Conservation (phyloP, 2,329 filamentous ascomycete species). For the Neurospora sp. region DNA sequence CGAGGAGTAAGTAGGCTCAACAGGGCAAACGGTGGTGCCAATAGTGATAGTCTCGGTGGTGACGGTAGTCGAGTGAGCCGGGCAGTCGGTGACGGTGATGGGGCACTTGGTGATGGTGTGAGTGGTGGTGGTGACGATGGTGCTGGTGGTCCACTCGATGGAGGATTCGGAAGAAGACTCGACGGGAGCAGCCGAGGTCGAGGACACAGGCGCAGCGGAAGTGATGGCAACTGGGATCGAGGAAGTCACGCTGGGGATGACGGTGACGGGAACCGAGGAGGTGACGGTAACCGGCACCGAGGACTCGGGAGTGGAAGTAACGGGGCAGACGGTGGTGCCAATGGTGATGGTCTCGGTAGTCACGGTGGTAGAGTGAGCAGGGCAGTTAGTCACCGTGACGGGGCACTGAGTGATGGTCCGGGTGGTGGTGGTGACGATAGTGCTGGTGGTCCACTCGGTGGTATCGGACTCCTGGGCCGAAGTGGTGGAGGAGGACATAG, state of each 20-base stretch:
- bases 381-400: slow-evolving; percentile 24
- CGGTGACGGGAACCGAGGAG: not conserved
- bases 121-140: slow-evolving; percentile 12
- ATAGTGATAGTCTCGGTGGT: slow-evolving; percentile 13
- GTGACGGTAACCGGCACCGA: not conserved
- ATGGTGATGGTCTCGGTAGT: not conserved
- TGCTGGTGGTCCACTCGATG: slow-evolving; percentile 12
- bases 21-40: slow-evolving; percentile 17
- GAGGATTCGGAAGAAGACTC: slow-evolving; percentile 4
- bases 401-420: slow-evolving; percentile 15
- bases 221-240: not conserved
- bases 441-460: slow-evolving; percentile 27
- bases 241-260: not conserved
- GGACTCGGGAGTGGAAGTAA: not conserved
- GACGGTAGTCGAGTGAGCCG: slow-evolving; percentile 7
- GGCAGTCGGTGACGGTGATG: slow-evolving; percentile 12
- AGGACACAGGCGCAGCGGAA: not conserved
- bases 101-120: slow-evolving; percentile 15
- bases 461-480: not conserved
- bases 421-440: slow-evolving; percentile 37
- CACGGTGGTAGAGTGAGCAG: not conserved
- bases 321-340: not conserved
- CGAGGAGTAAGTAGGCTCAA: slow-evolving; percentile 1
- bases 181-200: not conserved
- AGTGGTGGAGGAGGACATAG: not conserved